These are phyloP conservation scores for Umbelopsis isabellina DNA, from an alignment of 192 early-diverging fungal genomes.

Conservation along the genomic window DNA sequence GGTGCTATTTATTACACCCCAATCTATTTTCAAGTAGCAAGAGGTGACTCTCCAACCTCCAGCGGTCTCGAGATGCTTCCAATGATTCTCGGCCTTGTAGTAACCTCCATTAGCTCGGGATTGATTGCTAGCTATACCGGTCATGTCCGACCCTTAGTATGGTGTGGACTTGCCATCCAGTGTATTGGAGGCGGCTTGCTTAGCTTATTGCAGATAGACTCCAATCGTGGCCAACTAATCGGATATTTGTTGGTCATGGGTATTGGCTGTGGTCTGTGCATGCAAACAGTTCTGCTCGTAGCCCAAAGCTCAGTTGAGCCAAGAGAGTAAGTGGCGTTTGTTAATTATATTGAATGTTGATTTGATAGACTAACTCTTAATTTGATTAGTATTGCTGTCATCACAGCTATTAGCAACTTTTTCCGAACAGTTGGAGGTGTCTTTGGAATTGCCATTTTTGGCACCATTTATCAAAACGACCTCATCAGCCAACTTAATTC, in stretches of 20 bases:
- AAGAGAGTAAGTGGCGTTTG: slow-evolving; percentile 20
- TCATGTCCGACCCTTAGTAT: slow-evolving; percentile 27
- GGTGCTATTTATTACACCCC: slow-evolving; percentile 75
- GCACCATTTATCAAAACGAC: slow-evolving; percentile 48
- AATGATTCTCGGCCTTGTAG: slow-evolving; percentile 70
- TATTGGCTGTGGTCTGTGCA: slow-evolving; percentile 39
- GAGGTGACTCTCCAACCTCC: slow-evolving; percentile 67
- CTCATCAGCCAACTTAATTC: slow-evolving; percentile 28
- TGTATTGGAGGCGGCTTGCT: slow-evolving; percentile 63
- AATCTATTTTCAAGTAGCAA: slow-evolving; percentile 78
- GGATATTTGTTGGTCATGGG: slow-evolving; percentile 55
- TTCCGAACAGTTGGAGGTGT: slow-evolving; percentile 19
- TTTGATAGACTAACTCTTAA: not conserved
- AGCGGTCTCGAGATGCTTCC: slow-evolving; percentile 55
- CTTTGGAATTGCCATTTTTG: slow-evolving; percentile 34
- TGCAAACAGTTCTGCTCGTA: slow-evolving; percentile 61
- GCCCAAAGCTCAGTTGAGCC: slow-evolving; percentile 33
- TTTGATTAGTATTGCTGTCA: slow-evolving; percentile 22
- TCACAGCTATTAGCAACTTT: slow-evolving; percentile 26
- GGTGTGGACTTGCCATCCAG: slow-evolving; percentile 43
- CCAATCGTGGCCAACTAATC: slow-evolving; percentile 53
- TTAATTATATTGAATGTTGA: not conserved
- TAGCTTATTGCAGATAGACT: slow-evolving; percentile 49
- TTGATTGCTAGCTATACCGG: slow-evolving; percentile 36
- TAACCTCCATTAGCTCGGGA: slow-evolving; percentile 70